Conservation (phyloP, 768 basidiomycete species). For the Pleurotus djamor region DNA sequence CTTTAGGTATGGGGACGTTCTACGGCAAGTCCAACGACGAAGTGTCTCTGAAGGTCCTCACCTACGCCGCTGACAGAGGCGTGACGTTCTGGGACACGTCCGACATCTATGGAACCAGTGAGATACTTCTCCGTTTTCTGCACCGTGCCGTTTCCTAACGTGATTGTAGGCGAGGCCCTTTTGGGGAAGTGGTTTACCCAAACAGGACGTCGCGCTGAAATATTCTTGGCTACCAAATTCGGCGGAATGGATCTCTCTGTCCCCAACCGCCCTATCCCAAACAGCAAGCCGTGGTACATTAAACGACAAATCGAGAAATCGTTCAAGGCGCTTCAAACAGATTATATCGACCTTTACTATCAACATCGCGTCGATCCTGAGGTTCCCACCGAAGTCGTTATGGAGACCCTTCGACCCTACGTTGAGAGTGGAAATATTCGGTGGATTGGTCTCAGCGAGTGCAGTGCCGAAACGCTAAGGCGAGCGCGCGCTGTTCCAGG, state of each 20-base stretch:
- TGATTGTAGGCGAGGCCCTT: not conserved
- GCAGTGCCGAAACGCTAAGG: slow-evolving; percentile 21
- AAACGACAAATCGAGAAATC: slow-evolving; percentile 10
- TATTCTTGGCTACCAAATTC: slow-evolving; percentile 58
- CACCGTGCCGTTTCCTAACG: not conserved
- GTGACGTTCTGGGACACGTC: slow-evolving; percentile 19
- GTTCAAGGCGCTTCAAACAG: slow-evolving; percentile 14
- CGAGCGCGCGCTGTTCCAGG: slow-evolving; percentile 24
- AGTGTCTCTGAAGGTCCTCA: slow-evolving; percentile 13
- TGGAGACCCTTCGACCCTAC: slow-evolving; percentile 30
- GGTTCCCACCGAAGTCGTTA: slow-evolving; percentile 24
- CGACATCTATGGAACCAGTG: slow-evolving; percentile 17
- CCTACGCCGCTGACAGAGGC: slow-evolving; percentile 20
- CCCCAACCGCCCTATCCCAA: not conserved
- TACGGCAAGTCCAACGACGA: slow-evolving; percentile 19
- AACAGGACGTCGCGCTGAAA: slow-evolving; percentile 41
- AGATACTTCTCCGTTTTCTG: not conserved
- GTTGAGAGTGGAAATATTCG: slow-evolving; percentile 24
- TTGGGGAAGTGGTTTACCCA: not conserved
- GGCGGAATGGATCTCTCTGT: slow-evolving; percentile 25
- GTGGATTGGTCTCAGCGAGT: slow-evolving; percentile 30
- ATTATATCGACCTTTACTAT: slow-evolving; percentile 38
- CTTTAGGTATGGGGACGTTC: slow-evolving; percentile 18
- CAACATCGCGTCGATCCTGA: slow-evolving; percentile 28
- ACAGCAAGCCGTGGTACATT: slow-evolving; percentile 16